Percentiles rank a stretch among this genome's conserved stretches.
These are phyloP conservation scores for Helenozyma baotianmanensis DNA, from an alignment of 805 yeast species.

Conservation along the genomic window DNA sequence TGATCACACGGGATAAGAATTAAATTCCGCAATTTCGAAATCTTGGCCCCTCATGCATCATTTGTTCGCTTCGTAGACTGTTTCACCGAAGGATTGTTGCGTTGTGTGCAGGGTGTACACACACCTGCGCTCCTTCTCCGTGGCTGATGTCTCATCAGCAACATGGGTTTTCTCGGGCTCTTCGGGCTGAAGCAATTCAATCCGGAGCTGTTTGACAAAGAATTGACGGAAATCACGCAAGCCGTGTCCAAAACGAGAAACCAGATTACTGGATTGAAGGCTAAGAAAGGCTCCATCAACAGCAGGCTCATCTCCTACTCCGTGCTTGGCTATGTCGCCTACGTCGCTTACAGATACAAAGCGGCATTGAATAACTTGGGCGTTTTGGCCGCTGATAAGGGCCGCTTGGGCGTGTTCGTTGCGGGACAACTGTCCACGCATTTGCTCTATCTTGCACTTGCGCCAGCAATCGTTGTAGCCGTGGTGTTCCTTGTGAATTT, in stretches of 20 bases:
- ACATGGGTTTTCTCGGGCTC: conserved; percentile 15
- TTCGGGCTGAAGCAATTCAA: conserved; percentile 27
- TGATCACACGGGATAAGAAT: too few species aligned
- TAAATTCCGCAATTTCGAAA: too few species aligned
- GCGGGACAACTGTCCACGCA: conserved; percentile 19
- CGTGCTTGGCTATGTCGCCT: conserved; percentile 18
- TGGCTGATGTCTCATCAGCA: too few species aligned
- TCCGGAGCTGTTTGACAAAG: conserved; percentile 41
- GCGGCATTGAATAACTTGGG: conserved; percentile 9
- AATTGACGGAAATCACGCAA: conserved; percentile 33
- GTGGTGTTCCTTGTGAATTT: conserved; percentile 15
- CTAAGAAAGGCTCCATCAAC: conserved; percentile 16
- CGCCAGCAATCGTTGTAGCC: conserved; percentile 21
- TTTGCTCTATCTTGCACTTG: conserved; percentile 15
- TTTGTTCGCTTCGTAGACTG: too few species aligned
- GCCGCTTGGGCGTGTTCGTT: conserved; percentile 21
- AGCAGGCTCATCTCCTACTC: conserved; percentile 15
- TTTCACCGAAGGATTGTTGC: too few species aligned
- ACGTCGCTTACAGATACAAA: conserved; percentile 20
- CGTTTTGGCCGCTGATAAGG: conserved; percentile 11
- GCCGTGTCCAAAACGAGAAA: conserved; percentile 27
- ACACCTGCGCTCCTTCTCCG: too few species aligned
- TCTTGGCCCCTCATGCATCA: too few species aligned
- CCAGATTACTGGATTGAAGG: conserved; percentile 14
- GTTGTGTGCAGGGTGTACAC: too few species aligned